Evolutionary conservation across 257 asterid genomes (phyloP), one percentile per base, ranked within the genome.

Genomic region (Ophiorrhiza pumila): DNA sequence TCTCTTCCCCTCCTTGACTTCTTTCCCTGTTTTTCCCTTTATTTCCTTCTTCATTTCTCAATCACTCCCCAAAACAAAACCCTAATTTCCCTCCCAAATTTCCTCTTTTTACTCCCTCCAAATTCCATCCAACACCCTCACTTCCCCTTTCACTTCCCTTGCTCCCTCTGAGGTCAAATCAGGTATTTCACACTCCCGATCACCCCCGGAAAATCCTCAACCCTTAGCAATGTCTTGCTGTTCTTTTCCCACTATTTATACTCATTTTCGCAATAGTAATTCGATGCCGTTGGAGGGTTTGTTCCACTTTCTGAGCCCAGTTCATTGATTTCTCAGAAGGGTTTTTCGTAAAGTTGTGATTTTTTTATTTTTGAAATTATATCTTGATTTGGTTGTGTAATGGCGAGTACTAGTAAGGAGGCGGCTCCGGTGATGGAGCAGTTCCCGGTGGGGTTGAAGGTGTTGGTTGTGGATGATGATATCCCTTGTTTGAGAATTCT

Each of bases 391-490:
- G 43, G 8, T 49, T 49, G 45, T 18, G 1, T 12, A 9, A 67
- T 75, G 73, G 57, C 27, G 47, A 65, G 47, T 63, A 47, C 49
- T 47, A 46, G 5, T 73, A 60, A 45, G 13, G 74, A 59, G 69
- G 62, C 15, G 15, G 61, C 65, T 31, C 83, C 80, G 39, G 87
- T 82, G 79, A 71, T 91, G 74, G 91, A 88, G 71, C 85, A 83
- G 84, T 91, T 91, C 62, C 96, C 97, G 71, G 83, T 23, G 61
- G 97, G 97, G 63, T 80, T 91, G 71, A 91, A 89, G 87, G 96
- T 91, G 59, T 77, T 89, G 74, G 90, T 87, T 73, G 97, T 91
- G 80, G 97, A 91, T 32, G 97, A 91, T 56, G 91, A 87, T 80
- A 41, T 84, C 68, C 74, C 74, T 67, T 91, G 96, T 80, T 79